These are phyloP conservation scores for Zea mays DNA, from an alignment of 176 grass and related monocot species.

Conservation along the genomic window DNA sequence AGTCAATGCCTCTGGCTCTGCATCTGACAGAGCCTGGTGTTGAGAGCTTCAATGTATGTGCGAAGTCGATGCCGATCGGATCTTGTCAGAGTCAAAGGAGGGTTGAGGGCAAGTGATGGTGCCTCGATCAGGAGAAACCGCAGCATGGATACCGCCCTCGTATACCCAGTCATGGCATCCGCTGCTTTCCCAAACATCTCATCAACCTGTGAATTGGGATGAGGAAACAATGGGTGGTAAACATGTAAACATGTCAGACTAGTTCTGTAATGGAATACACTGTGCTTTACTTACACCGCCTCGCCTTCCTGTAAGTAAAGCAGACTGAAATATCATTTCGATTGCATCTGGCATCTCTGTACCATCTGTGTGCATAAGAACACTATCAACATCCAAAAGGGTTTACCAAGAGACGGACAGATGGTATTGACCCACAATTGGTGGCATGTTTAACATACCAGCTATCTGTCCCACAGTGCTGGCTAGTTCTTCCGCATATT, in stretches of 20 bases:
- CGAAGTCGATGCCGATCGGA: slow-evolving; percentile 66
- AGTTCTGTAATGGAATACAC: slow-evolving; percentile 12
- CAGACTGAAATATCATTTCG: slow-evolving; percentile 95
- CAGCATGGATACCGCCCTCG: slow-evolving; percentile 66
- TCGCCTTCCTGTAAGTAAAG: slow-evolving; percentile 69
- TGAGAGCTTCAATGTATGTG: slow-evolving; percentile 83
- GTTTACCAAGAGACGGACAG: not conserved
- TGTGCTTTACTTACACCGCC: slow-evolving; percentile 75
- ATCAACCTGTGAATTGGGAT: slow-evolving; percentile 57
- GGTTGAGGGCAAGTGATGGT: slow-evolving; percentile 66
- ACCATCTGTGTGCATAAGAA: slow-evolving; percentile 62
- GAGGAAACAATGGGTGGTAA: not conserved
- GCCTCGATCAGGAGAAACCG: slow-evolving; percentile 84
- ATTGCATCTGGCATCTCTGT: slow-evolving; percentile 91
- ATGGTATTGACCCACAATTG: not conserved
- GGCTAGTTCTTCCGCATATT: slow-evolving; percentile 86
- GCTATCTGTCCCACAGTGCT: slow-evolving; percentile 59
- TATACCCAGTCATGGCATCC: slow-evolving; percentile 57
- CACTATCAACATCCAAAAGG: slow-evolving; percentile 25
- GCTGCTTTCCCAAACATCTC: slow-evolving; percentile 79
- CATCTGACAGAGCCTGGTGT: slow-evolving; percentile 57
- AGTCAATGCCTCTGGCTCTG: slow-evolving; percentile 49
- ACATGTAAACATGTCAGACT: not conserved
- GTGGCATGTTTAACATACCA: slow-evolving; percentile 40
- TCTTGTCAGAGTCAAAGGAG: slow-evolving; percentile 66